Conservation (phyloP, 78 protist species). For the Guillardia theta region DNA sequence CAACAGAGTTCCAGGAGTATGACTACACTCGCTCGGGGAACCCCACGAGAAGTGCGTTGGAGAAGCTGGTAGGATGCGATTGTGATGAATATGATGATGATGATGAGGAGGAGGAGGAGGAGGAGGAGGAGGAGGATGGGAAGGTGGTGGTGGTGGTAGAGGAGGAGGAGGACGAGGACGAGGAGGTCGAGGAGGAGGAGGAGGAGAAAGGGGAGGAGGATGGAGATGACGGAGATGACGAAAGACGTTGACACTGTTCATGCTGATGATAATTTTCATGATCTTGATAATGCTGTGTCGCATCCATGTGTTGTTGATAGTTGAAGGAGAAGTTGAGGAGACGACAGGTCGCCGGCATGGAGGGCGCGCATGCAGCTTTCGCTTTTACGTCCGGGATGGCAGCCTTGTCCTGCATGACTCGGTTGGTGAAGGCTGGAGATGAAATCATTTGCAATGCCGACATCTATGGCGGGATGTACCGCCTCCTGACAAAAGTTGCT, state of each 20-base stretch:
- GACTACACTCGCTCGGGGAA: slow-evolving; percentile 72
- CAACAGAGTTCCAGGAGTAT: slow-evolving; percentile 46
- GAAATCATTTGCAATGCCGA: slow-evolving; percentile 32
- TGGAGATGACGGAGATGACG: neutral
- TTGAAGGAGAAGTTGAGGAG: no score
- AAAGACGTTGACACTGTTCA: no score
- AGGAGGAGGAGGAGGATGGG: neutral
- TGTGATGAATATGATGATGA: no score
- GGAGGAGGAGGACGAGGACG: neutral
- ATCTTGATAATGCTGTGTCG: no score
- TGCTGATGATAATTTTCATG: no score
- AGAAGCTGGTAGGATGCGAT: neutral
- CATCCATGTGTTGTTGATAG: no score
- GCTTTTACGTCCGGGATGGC: slow-evolving; percentile 40
- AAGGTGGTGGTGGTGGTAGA: neutral
- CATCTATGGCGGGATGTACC: slow-evolving; percentile 59
- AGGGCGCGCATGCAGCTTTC: slow-evolving; percentile 50
- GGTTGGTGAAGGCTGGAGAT: slow-evolving; percentile 19
- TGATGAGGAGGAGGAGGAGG: neutral
- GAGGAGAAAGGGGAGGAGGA: neutral
- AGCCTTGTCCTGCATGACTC: neutral
- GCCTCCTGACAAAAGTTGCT: slow-evolving; percentile 5
- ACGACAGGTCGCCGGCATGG: slow-evolving; percentile 50
- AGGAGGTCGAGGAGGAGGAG: neutral
- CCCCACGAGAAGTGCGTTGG: slow-evolving; percentile 63